Base-by-base conservation (phyloP, 2,329 filamentous ascomycete species). In the Neobulgaria alba region DNA sequence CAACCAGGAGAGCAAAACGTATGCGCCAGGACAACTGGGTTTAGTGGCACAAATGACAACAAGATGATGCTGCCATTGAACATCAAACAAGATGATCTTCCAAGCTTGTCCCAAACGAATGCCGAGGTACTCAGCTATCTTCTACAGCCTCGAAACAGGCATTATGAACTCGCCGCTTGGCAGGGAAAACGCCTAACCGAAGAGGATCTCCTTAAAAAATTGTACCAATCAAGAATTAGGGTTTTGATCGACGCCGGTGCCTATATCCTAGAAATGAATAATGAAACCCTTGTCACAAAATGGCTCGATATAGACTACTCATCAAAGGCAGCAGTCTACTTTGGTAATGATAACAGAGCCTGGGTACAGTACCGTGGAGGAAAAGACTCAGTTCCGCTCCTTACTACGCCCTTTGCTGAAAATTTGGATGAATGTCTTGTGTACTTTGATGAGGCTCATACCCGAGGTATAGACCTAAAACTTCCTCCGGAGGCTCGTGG, bases 21-120 rank as follows among this genome's bases (percentile, higher is more conserved):
- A 2, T 44, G 68, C 3, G 32, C 32, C 5, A 34, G 29, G 2
- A 81, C 78, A 0, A 84, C 79, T 0, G 82, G 81, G 0, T 87
- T 87, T 54, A 81, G 76, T 5, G 82, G 82, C 0, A 86, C 82
- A 0, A 85, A 83, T 31, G 81, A 86, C 52, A 77, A 73, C 15
- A 65, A 70, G 26, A 62, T 59, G 0, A 63, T 82, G 20, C 58
- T 85, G 0, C 81, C 81, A 0, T 56, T 77, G n/a, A 76, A 67
- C 0, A 75, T 85, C 17, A 58, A 63, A 16, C 79, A 85, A 39
- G 59, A 73, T 0, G 79, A 85, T 42, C 64, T 85, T 0, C 60
- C 66, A 0, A 57, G 63, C 0, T 63, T 82, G 0, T 52, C 59
- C 0, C 73, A 81, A 33, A 83, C 78, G 0, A 82, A 78, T 42